phyloP scores from a whole-genome alignment of 352 stramenopile genomes.

The Globisporangium heterothallicum region DNA sequence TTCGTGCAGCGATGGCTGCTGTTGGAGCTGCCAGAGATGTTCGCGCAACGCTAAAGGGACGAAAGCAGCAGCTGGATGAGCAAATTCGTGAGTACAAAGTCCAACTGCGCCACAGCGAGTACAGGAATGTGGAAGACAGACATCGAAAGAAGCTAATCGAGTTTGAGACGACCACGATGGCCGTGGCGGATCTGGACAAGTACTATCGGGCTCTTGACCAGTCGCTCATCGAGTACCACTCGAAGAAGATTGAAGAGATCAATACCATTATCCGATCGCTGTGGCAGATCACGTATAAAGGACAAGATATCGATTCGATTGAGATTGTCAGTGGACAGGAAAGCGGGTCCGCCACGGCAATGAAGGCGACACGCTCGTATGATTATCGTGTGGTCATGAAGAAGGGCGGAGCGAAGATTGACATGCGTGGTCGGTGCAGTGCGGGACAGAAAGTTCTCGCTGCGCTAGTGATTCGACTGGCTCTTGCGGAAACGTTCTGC shows the following conservation, averaged over 20 bases:
- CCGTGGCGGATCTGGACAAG: conserved; percentile 95
- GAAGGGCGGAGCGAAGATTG: conserved; percentile 92
- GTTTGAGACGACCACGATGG: conserved; percentile 94
- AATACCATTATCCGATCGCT: conserved; percentile 98
- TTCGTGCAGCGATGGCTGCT: conserved; percentile 25
- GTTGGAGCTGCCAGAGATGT: conserved; percentile 27
- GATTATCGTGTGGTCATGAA: conserved; percentile 99
- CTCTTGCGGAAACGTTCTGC: conserved; percentile 98
- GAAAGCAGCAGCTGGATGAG: conserved; percentile 47
- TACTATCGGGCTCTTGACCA: conserved; percentile 96
- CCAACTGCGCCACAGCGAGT: conserved; percentile 57
- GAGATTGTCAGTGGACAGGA: conserved; percentile 95
- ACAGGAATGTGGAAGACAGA: conserved; percentile 92
- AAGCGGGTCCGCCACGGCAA: conserved; percentile 34
- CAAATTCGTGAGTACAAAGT: conserved; percentile 60
- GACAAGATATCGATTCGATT: conserved; percentile 99
- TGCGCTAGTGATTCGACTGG: conserved; percentile 96
- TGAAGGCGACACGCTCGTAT: conserved; percentile 82
- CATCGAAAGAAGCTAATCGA: conserved; percentile 94
- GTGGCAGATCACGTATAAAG: conserved; percentile 99
- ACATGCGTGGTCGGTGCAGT: conserved; percentile 99
- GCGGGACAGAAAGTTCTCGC: conserved; percentile 96
- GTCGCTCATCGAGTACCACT: conserved; percentile 96
- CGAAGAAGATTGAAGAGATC: conserved; percentile 98
- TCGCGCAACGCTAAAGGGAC: conserved; percentile 35